Evolutionary conservation across 345 rosid species (phyloP).

Genomic region (Anastatica hierochuntica): DNA sequence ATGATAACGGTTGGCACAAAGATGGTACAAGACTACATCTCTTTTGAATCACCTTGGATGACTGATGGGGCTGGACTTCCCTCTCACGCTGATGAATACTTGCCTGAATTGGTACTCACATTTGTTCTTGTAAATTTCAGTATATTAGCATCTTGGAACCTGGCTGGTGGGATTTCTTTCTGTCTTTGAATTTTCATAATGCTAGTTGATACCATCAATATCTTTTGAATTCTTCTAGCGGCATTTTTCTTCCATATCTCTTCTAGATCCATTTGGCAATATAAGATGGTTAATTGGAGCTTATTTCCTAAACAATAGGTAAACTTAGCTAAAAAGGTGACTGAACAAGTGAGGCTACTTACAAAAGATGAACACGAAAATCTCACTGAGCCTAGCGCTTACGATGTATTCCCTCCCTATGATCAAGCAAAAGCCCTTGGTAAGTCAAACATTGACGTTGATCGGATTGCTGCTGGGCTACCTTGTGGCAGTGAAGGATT

Average conservation of each 20-base stretch:
- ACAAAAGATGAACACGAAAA: conserved; percentile 87
- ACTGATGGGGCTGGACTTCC: conserved; percentile 95
- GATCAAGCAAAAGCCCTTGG: conserved; percentile 99
- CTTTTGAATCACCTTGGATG: conserved; percentile 86
- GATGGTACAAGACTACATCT: conserved; percentile 34
- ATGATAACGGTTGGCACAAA: conserved; percentile 59
- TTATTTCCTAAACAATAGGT: conserved; percentile 33
- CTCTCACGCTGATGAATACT: conserved; percentile 63
- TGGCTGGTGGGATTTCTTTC: neutral
- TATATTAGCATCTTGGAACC: conserved; percentile 5
- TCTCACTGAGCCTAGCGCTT: conserved; percentile 57
- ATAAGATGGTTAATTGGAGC: neutral
- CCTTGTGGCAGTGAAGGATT: conserved; percentile 99
- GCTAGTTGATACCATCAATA: neutral
- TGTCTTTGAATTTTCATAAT: neutral
- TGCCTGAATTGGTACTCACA: conserved; percentile 55
- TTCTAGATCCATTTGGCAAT: too few species aligned
- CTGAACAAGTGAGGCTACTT: conserved; percentile 81
- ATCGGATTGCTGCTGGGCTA: conserved; percentile 96
- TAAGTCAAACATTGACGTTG: conserved; percentile 87
- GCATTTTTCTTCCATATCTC: neutral
- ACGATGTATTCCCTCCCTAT: conserved; percentile 69
- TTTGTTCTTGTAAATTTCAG: neutral
- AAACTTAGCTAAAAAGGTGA: conserved; percentile 79
- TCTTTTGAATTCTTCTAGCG: conserved; percentile 1